Base-by-base conservation (phyloP, 495 filamentous ascomycete species). In the Trichocladium uniseriatum region DNA sequence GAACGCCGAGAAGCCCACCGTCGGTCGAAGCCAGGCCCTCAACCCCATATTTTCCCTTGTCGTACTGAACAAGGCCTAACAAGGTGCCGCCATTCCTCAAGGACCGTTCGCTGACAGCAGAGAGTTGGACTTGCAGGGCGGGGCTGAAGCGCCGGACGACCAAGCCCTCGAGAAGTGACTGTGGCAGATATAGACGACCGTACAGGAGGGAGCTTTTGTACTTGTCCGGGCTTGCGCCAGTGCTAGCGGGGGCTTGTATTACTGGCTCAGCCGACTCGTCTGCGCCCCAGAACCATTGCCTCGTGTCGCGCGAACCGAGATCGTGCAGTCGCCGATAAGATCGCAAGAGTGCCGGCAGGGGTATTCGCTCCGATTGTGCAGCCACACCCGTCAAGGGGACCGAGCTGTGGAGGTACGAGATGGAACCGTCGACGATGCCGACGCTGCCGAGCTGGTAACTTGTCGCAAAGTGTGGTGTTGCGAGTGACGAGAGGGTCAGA, bases 21-120 rank as follows among this genome's bases (percentile, higher is more conserved):
- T 96, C 91, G 0, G 92, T 91, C 50, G 86, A 94, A 63, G 89
- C 92, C 5, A 98, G 77, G 41, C 89, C 90, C 61, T 98, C 92
- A 6, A 86, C 80, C 56, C 82, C 87, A 67, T 89, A 95, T 55
- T 88, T 90, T 13, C 89, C 89, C 18, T 76, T 76, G 62, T 98
- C 90, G 46, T 90, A 86, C 57, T 95, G 90, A 24, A 91, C 71
- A 47, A 95, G 77, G 0, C 87, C 84, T 29, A 97, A 73, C 44
- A 82, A 63, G 2, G 83, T 86, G 21, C 84, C 87, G 19, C 86
- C 85, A 61, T 85, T 86, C 37, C 82, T 77, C 29, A 91, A 62
- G n/a, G 69, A 69, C 15, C 76, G 73, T 47, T 89, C 85, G 44
- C 87, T 94, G 18, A 94, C 90, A 39, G 86, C 86, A 19, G 81